A percentile compares a stretch with the other conserved stretches of the same genome.
Evolutionary conservation across 1,139 yeast genomes (phyloP).

Genomic region (Wickerhamomyces sp.): DNA sequence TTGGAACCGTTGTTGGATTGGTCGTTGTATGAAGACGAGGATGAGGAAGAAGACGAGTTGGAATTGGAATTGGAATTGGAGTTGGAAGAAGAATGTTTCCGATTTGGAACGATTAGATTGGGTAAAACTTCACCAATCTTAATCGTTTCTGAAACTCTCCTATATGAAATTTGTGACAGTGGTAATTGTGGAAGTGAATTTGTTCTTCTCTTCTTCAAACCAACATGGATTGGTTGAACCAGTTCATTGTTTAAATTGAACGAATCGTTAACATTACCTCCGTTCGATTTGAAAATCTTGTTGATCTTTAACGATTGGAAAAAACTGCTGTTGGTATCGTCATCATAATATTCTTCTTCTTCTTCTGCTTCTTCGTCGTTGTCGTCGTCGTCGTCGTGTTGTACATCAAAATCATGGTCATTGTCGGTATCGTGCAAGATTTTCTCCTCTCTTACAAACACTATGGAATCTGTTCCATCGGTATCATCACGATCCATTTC

Average conservation of each 20-base stretch:
- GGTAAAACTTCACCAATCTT: slow-evolving; percentile 36
- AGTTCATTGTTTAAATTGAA: slow-evolving; percentile 1
- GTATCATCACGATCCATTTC: not conserved
- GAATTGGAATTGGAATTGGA: slow-evolving; percentile 4
- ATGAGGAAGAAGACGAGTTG: slow-evolving; percentile 19
- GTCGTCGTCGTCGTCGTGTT: slow-evolving; percentile 8
- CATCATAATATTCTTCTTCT: slow-evolving; percentile 1
- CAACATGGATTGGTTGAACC: slow-evolving; percentile 13
- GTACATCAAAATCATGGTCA: slow-evolving; percentile 8
- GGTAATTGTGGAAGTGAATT: slow-evolving; percentile 71
- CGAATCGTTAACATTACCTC: slow-evolving; percentile 3
- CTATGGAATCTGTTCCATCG: slow-evolving; percentile 4
- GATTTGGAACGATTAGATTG: slow-evolving; percentile 14
- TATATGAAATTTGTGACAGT: slow-evolving; percentile 33
- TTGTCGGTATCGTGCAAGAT: not conserved
- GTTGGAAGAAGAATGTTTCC: slow-evolving; percentile 2
- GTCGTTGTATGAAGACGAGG: slow-evolving; percentile 5
- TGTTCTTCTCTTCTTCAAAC: slow-evolving; percentile 50
- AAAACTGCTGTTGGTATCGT: slow-evolving; percentile 9
- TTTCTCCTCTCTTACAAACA: slow-evolving; percentile 3
- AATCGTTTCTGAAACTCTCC: slow-evolving; percentile 25
- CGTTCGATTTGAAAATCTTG: not conserved
- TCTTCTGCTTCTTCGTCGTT: too few species aligned
- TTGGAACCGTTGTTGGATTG: slow-evolving; percentile 6
- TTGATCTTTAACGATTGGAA: slow-evolving; percentile 1